Base-by-base conservation (phyloP, 164 flowering plant genomes). In the Kingdonia uniflora region DNA sequence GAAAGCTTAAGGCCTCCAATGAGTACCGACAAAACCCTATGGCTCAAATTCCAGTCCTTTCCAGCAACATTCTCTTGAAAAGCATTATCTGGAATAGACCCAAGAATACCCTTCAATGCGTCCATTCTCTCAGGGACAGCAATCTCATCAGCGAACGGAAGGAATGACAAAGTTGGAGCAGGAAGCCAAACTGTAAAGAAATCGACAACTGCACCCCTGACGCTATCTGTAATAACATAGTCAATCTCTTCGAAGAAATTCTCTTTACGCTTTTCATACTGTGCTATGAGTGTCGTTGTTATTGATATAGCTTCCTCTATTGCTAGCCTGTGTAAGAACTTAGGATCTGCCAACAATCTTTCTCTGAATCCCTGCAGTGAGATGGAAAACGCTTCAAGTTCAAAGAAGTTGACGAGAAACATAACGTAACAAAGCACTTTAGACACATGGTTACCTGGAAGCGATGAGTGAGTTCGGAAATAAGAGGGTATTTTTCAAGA, bases 161-260 rank as follows among this genome's bases (percentile, higher is more conserved):
- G 74, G 68, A 87, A 92, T 20, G 98, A 84, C 24, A 92, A 19
- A 25, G 96, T 92, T 51, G 98, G 98, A 41, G 98, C 98, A 53
- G 98, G 98, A 73, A 92, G 96, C 98, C 98, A 92, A 46, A 92
- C 98, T 14, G 95, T 87, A 59, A 92, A 87, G 64, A 92, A 92
- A 67, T 92, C 96, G 53, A 87, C 96, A 21, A 92, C 86, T 25
- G 66, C 14, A 23, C 95, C 98, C 70, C 98, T 72, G 46, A 78
- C 45, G 14, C 85, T 80, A 64, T 92, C 98, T 22, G 96, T 87
- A 35, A 83, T 70, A 43, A 92, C 98, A 78, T 92, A 92, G 72
- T 92, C 96, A 54, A 92, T 71, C 67, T 92, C 98, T 56, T 78
- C 81, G 63, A 92, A 84, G 70, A 92, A 92, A 54, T 78, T 79